These are phyloP conservation scores for Corchorus capsularis DNA, from an alignment of 345 rosid species.

Conservation along the genomic window DNA sequence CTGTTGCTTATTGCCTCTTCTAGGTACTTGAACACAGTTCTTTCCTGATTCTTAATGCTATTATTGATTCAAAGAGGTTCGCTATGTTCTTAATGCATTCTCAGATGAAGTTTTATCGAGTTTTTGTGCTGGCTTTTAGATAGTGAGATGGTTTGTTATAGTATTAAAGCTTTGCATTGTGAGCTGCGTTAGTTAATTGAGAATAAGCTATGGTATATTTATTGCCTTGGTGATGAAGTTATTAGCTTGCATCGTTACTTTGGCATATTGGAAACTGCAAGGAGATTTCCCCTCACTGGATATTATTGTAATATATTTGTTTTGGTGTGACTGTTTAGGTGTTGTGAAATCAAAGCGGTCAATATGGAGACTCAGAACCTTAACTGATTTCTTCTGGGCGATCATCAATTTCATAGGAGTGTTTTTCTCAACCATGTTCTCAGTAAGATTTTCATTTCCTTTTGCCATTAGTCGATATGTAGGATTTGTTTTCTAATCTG, in stretches of 20 bases:
- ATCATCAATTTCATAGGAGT: conserved; percentile 57
- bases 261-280: too few relatives aligned
- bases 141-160: neutral
- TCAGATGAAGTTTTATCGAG: neutral
- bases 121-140: neutral
- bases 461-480: neutral
- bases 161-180: neutral
- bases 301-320: neutral
- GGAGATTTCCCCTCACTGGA: neutral
- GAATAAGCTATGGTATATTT: neutral
- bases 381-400: conserved; percentile 74
- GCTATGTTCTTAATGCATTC: neutral
- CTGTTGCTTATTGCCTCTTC: neutral
- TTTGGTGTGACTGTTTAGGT: neutral
- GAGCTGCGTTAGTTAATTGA: neutral
- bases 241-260: neutral
- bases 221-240: neutral
- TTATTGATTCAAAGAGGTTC: neutral
- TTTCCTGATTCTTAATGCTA: neutral
- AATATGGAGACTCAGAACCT: conserved; percentile 65
- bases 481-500: neutral
- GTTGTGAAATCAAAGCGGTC: conserved; percentile 30
- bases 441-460: conserved; percentile 40
- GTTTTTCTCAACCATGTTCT: conserved; percentile 72
- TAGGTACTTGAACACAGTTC: neutral